Evolutionary conservation across 495 filamentous ascomycete genomes (phyloP).

Genomic region (Hypoxylon perforatum): DNA sequence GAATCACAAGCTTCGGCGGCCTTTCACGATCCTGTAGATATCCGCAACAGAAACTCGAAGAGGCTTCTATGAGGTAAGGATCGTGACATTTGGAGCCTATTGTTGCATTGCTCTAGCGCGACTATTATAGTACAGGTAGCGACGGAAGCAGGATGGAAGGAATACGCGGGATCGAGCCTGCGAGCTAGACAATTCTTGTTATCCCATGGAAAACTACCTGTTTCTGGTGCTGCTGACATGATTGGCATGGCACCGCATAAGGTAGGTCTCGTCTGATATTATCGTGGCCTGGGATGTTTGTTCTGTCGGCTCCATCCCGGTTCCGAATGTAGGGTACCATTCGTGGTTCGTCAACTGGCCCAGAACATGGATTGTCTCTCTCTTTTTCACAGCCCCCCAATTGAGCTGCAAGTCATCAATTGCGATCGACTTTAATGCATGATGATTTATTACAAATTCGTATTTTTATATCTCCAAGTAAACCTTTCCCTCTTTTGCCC

Average conservation of each 20-base stretch:
- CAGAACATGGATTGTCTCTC: not conserved
- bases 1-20: not conserved
- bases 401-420: constrained; percentile 23
- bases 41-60: not conserved
- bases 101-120: constrained; percentile 3
- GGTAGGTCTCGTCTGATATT: constrained; percentile 5
- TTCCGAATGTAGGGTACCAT: constrained; percentile 13
- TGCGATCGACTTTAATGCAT: constrained; percentile 20
- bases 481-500: too few species aligned
- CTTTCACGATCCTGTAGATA: not conserved
- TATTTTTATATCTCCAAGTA: constrained; percentile 1
- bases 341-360: constrained; percentile 18
- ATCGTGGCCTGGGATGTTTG: constrained; percentile 4
- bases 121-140: constrained; percentile 4
- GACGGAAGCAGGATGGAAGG: constrained; percentile 31
- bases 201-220: not conserved
- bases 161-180: constrained; percentile 3
- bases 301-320: constrained; percentile 7
- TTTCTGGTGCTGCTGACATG: not conserved
- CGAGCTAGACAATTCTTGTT: not conserved
- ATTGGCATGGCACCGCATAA: constrained; percentile 1
- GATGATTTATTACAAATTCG: constrained; percentile 4
- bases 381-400: constrained; percentile 16
- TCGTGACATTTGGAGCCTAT: constrained; percentile 3
- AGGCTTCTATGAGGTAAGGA: not conserved